Conservation (phyloP, 805 yeast species). For the Suhomyces faveliae region DNA sequence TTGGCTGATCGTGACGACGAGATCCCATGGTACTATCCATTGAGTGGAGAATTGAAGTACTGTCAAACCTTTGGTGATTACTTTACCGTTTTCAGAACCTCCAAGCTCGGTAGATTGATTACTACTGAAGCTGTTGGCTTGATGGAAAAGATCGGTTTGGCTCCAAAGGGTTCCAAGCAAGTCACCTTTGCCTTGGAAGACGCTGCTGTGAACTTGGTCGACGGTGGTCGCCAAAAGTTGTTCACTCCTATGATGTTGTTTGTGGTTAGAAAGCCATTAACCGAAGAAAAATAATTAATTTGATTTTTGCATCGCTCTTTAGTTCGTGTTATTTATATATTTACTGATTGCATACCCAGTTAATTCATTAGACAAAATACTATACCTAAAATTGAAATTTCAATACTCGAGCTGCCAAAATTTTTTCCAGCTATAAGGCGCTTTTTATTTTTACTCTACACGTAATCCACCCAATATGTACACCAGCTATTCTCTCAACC, state of each 20-base stretch:
- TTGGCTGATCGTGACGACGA: conserved; percentile 79
- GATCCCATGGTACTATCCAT: conserved; percentile 97
- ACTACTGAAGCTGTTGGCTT: conserved; percentile 78
- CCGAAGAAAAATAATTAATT: conserved; percentile 9
- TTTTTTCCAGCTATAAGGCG: too few relatives aligned
- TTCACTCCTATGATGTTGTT: conserved; percentile 98
- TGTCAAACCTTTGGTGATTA: conserved; percentile 76
- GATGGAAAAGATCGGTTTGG: conserved; percentile 83
- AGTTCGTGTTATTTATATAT: neutral
- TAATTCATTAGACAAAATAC: too few relatives aligned
- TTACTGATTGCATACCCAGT: conserved; percentile 1
- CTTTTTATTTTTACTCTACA: too few relatives aligned
- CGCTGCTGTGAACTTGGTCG: conserved; percentile 93
- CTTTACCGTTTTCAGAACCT: conserved; percentile 84
- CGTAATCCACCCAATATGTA: too few relatives aligned
- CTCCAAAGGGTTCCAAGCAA: conserved; percentile 86
- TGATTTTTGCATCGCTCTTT: neutral
- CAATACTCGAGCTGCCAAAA: too few relatives aligned
- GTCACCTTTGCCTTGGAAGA: conserved; percentile 93
- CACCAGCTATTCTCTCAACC: too few relatives aligned
- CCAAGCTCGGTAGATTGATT: conserved; percentile 77
- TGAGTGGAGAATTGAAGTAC: conserved; percentile 90
- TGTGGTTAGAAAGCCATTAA: conserved; percentile 76
- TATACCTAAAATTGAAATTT: neutral
- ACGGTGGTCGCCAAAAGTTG: conserved; percentile 84